Conservation (phyloP, 2,329 filamentous ascomycete genomes). For the Aspergillus cejpii region DNA sequence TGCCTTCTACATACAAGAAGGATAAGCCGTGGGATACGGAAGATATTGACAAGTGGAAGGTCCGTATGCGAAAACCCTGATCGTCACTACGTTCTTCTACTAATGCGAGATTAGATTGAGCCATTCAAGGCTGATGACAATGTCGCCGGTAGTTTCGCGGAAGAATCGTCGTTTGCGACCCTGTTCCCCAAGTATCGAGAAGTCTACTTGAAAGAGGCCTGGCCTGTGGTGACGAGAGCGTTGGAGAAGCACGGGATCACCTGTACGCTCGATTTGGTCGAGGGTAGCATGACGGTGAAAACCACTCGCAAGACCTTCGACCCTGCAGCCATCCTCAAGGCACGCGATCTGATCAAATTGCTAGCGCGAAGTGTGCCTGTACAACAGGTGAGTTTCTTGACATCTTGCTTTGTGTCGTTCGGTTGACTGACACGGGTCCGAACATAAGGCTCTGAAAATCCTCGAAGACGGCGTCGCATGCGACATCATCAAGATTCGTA, state of each 20-base stretch:
- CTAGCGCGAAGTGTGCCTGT: constrained; percentile 86
- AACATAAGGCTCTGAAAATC: constrained; percentile 67
- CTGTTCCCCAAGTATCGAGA: constrained; percentile 96
- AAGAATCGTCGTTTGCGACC: constrained; percentile 79
- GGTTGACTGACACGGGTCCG: background rate
- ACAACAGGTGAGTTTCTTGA: constrained; percentile 51
- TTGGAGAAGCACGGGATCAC: constrained; percentile 84
- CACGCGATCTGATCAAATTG: constrained; percentile 88
- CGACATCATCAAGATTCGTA: constrained; percentile 94
- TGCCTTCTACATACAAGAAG: constrained; percentile 84
- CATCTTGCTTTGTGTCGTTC: background rate
- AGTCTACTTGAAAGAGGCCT: constrained; percentile 83
- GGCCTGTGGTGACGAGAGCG: constrained; percentile 81
- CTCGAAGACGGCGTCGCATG: constrained; percentile 85
- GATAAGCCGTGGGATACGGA: constrained; percentile 96
- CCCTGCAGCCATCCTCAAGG: constrained; percentile 86
- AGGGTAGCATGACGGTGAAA: constrained; percentile 94
- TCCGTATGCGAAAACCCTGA: constrained; percentile 35
- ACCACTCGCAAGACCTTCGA: constrained; percentile 89
- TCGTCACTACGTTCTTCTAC: no score
- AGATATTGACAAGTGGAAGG: constrained; percentile 95
- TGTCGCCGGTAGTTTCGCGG: constrained; percentile 72
- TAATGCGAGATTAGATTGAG: constrained; percentile 52
- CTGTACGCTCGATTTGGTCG: constrained; percentile 87
- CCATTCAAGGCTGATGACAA: constrained; percentile 83